Conservation (phyloP, 2,329 filamentous ascomycete genomes). For the Fusarium sp. region DNA sequence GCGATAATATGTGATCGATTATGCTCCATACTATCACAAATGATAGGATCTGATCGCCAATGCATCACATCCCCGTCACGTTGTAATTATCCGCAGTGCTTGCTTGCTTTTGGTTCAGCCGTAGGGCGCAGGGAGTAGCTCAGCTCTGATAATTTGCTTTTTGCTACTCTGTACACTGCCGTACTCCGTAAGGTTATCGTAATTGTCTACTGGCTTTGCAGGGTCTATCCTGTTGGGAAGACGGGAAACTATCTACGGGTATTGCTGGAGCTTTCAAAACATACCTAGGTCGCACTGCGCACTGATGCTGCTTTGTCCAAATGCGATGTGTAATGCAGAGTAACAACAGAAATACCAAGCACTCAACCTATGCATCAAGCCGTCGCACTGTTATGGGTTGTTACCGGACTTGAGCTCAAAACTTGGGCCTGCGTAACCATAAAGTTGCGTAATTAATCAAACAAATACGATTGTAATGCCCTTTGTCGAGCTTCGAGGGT, state of each 20-base stretch:
- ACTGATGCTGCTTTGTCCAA: neutral
- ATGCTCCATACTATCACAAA: conserved; percentile 24
- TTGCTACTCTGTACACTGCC: neutral
- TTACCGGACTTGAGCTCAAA: conserved; percentile 3
- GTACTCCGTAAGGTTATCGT: neutral
- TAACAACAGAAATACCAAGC: neutral
- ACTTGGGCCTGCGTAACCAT: conserved; percentile 11
- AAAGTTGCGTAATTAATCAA: conserved; percentile 16
- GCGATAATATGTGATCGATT: conserved; percentile 2
- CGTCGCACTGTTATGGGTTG: neutral
- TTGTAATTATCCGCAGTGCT: conserved; percentile 1
- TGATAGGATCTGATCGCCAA: conserved; percentile 28
- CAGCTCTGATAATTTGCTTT: neutral
- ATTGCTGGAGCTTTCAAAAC: neutral
- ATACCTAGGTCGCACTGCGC: neutral
- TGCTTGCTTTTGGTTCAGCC: conserved; percentile 16
- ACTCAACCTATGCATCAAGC: neutral
- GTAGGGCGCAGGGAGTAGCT: neutral
- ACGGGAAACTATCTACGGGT: neutral
- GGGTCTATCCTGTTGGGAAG: neutral
- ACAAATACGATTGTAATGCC: neutral
- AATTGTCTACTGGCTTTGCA: neutral
- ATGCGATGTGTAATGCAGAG: neutral
- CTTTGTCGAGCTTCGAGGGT: neutral
- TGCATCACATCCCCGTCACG: neutral